Evolutionary conservation across 257 asterid species (phyloP), one percentile per base, ranked within the genome.

Genomic region (Nyctanthes arbortristis): DNA sequence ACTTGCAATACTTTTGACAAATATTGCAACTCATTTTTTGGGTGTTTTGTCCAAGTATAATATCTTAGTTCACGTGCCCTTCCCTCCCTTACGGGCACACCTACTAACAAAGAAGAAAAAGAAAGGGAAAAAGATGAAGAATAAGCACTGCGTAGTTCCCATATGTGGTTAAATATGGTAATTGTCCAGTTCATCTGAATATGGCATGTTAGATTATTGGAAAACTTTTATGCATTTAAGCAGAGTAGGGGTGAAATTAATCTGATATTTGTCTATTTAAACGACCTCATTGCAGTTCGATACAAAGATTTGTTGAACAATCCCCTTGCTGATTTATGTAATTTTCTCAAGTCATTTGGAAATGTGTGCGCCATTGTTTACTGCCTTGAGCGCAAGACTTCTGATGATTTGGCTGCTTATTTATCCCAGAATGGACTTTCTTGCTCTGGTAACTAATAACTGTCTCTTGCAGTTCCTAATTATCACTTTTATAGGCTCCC

Each of bases 341-440:
- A 91, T 70, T 75, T 82, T 70, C 93, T 93, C 40, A 90, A 88
- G 79, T 90, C 97, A 63, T 75, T 57, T 61, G 98, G 98, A 77
- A 83, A 85, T 68, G 79, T 80, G 45, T 90, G 97, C 65, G 96
- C 94, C 5, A 93, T 93, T 74, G 77, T 93, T 72, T 93, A 93
- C 80, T 93, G 98, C 87, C 96, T 93, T 75, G 96, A 93, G 81
- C 96, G 98, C 70, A 63, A 88, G 54, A 79, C 92, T 74, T 93
- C 97, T 74, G 97, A 93, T 81, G 91, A 84, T 75, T 74, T 93
- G 79, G 98, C 97, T 61, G 68, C 63, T 74, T 94, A 90, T 81
- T 88, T 93, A 61, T 80, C 84, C 61, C 67, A 40, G 58, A 72
- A 75, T 29, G 97, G 96, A 78, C 80, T 93, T 78, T 77, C 97